These are phyloP conservation scores for Aureobasidium sp. DNA, from an alignment of 2,329 filamentous ascomycete genomes.

Conservation along the genomic window DNA sequence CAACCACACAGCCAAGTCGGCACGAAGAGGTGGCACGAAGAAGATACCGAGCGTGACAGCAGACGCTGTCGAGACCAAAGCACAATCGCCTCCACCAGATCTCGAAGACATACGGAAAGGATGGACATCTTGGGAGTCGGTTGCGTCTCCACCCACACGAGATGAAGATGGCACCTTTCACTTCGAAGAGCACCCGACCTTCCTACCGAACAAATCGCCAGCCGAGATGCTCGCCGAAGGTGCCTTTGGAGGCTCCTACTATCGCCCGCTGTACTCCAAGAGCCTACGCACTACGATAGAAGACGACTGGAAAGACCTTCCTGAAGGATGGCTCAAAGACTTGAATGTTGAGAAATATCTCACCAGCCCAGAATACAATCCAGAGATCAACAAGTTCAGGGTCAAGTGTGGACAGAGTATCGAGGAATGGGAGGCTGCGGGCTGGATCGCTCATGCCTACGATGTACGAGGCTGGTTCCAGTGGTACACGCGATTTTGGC, in stretches of 20 bases:
- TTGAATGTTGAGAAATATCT: conserved; percentile 34
- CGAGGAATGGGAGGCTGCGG: conserved; percentile 46
- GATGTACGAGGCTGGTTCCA: conserved; percentile 50
- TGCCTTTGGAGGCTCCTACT: conserved; percentile 45
- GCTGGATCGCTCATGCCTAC: conserved; percentile 46
- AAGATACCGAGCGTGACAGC: neutral
- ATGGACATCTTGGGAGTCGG: conserved; percentile 39
- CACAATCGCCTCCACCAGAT: conserved; percentile 17
- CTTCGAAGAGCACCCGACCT: conserved; percentile 36
- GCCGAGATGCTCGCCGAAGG: conserved; percentile 44
- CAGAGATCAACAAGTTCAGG: conserved; percentile 45
- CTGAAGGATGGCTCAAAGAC: conserved; percentile 34
- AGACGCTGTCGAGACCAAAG: neutral
- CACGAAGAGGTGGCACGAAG: neutral
- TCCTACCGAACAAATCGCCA: conserved; percentile 46
- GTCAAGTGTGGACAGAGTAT: conserved; percentile 46
- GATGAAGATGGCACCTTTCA: conserved; percentile 37
- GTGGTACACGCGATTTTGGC: conserved; percentile 48
- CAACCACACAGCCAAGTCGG: neutral
- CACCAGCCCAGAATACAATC: conserved; percentile 34
- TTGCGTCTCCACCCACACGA: conserved; percentile 33
- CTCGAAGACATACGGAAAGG: conserved; percentile 27
- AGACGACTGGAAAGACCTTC: conserved; percentile 42
- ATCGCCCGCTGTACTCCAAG: conserved; percentile 39
- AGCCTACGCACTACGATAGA: conserved; percentile 34